These are phyloP conservation scores for Neurospora sp. DNA, from an alignment of 495 filamentous ascomycete species.

Conservation along the genomic window DNA sequence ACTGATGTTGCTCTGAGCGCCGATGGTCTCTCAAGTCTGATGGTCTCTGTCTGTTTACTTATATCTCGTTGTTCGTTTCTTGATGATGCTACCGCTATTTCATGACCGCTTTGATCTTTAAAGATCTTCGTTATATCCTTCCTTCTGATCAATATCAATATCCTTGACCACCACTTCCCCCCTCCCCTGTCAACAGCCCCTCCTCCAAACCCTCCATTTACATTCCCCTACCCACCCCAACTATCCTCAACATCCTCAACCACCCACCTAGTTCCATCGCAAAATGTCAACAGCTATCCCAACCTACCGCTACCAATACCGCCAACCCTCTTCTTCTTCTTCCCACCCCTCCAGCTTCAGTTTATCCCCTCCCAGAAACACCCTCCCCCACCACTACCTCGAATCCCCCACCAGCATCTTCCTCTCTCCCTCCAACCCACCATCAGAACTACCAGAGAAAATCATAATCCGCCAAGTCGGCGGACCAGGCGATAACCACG, in stretches of 20 bases:
- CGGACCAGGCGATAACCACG: conserved; percentile 17
- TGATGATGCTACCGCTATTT: neutral
- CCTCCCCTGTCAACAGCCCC: neutral
- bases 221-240: neutral
- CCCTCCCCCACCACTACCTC: conserved; percentile 4
- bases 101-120: neutral
- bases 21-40: neutral
- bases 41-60: neutral
- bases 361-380: neutral
- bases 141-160: neutral
- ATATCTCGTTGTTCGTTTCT: neutral
- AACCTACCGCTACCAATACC: conserved; percentile 8
- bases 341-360: neutral
- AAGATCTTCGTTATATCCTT: neutral
- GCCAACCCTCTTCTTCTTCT: neutral
- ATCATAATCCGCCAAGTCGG: conserved; percentile 18
- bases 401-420: conserved; percentile 9
- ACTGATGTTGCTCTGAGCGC: neutral
- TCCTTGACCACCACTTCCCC: neutral
- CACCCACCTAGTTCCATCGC: neutral
- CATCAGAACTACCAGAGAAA: neutral
- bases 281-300: neutral
- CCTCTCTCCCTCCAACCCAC: neutral
- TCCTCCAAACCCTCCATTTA: neutral
- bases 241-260: neutral